These are phyloP conservation scores for Nicotiana paniculata DNA, from an alignment of 257 asterid species.

Conservation along the genomic window DNA sequence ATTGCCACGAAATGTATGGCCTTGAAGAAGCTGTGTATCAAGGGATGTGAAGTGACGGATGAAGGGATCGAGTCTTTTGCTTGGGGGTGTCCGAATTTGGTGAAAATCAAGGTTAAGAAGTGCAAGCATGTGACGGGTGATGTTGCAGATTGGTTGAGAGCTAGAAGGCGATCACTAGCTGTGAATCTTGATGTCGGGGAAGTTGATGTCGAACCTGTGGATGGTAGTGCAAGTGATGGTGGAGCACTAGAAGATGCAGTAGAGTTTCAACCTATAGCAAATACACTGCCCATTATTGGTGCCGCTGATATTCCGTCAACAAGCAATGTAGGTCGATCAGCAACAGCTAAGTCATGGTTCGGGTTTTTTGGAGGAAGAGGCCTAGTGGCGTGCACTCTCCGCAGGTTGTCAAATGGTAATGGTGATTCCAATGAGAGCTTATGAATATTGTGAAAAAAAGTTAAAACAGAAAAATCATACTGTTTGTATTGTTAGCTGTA, in stretches of 20 bases:
- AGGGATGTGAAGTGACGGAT: constrained; percentile 73
- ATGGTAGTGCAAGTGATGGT: constrained; percentile 47
- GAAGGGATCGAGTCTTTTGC: constrained; percentile 77
- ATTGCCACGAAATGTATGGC: constrained; percentile 59
- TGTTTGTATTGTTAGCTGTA: constrained; percentile 9
- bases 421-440: constrained; percentile 30
- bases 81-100: constrained; percentile 76
- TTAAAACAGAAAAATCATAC: constrained; percentile 14
- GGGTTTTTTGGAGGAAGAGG: constrained; percentile 48
- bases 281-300: constrained; percentile 11
- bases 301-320: constrained; percentile 24
- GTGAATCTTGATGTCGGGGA: constrained; percentile 71
- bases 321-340: constrained; percentile 28
- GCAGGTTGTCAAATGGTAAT: constrained; percentile 48
- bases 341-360: constrained; percentile 35
- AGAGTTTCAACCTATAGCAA: constrained; percentile 36
- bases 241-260: constrained; percentile 44
- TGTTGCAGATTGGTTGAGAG: constrained; percentile 58
- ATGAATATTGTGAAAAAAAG: constrained; percentile 19
- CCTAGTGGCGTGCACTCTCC: constrained; percentile 54
- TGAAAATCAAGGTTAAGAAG: constrained; percentile 80
- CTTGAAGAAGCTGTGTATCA: constrained; percentile 77
- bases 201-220: constrained; percentile 46
- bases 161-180: constrained; percentile 46
- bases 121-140: constrained; percentile 65